These are phyloP conservation scores for Beauveria asiatica DNA, from an alignment of 2,329 filamentous ascomycete genomes.

Conservation along the genomic window DNA sequence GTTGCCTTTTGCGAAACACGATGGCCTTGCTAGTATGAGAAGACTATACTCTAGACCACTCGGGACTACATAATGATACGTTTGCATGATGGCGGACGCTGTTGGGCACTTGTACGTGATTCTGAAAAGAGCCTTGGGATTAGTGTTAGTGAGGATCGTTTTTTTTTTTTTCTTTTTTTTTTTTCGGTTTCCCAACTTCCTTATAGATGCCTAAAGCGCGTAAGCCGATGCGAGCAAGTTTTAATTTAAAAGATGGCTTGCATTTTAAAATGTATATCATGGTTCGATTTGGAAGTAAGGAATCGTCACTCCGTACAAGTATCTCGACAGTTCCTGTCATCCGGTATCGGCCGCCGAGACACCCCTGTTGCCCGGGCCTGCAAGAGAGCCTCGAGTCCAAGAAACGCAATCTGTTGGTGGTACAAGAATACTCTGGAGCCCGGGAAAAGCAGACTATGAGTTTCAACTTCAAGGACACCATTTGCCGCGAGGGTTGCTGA, in stretches of 20 bases:
- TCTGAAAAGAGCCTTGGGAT: slow-evolving; percentile 23
- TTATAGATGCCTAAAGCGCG: slow-evolving; percentile 31
- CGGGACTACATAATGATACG: slow-evolving; percentile 41
- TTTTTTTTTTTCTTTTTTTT: not conserved
- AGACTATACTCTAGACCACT: slow-evolving; percentile 34
- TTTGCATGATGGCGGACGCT: slow-evolving; percentile 36
- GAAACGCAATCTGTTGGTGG: no score
- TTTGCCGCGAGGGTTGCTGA: not conserved
- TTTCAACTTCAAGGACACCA: not conserved
- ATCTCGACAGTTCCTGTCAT: slow-evolving; percentile 24
- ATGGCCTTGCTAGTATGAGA: slow-evolving; percentile 34
- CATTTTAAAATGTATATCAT: slow-evolving; percentile 32
- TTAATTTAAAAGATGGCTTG: slow-evolving; percentile 40
- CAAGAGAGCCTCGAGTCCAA: no score
- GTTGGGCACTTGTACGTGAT: slow-evolving; percentile 28
- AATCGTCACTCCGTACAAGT: slow-evolving; percentile 17
- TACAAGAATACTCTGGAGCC: not conserved
- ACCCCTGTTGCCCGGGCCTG: slow-evolving; percentile 17
- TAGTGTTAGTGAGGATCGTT: slow-evolving; percentile 18
- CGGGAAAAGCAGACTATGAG: not conserved
- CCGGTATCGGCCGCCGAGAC: slow-evolving; percentile 12
- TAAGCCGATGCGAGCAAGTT: slow-evolving; percentile 29
- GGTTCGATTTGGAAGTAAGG: not conserved
- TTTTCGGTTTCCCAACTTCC: slow-evolving; percentile 22
- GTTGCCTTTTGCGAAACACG: slow-evolving; percentile 32